Conservation (phyloP, 2,329 filamentous ascomycete genomes). For the Aspergillus sp. region DNA sequence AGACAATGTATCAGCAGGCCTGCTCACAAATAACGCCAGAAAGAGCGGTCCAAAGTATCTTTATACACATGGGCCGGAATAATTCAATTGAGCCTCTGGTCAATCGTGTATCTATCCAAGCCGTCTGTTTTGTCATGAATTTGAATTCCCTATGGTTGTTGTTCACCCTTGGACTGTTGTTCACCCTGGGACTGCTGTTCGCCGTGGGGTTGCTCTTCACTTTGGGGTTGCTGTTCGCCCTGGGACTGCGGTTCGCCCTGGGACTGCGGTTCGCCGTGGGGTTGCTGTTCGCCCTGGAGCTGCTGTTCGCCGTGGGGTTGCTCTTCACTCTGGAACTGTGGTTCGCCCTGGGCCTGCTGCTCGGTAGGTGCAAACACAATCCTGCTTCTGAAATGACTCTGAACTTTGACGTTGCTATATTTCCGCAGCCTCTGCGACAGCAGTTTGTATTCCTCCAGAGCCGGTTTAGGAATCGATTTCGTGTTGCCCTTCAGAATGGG, state of each 20-base stretch:
- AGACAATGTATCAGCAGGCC: not conserved
- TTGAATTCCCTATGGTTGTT: too few species aligned
- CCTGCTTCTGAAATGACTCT: constrained; percentile 11
- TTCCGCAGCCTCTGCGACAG: constrained; percentile 29
- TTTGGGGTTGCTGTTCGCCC: too few species aligned
- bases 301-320: too few species aligned
- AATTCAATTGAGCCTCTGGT: not conserved
- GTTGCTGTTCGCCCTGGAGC: too few species aligned
- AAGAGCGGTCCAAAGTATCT: not conserved
- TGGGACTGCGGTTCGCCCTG: too few species aligned
- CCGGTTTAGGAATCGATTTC: constrained; percentile 16
- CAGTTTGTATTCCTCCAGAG: constrained; percentile 23
- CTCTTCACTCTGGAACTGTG: too few species aligned
- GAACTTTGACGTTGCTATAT: constrained; percentile 28
- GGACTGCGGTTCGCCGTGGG: not conserved
- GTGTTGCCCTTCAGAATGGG: constrained; percentile 29
- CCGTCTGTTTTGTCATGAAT: too few species aligned
- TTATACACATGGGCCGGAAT: not conserved
- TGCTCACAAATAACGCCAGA: not conserved
- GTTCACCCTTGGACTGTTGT: too few species aligned
- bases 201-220: too few species aligned
- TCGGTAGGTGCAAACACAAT: constrained; percentile 23
- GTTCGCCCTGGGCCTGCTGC: constrained; percentile 13
- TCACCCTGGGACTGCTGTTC: too few species aligned
- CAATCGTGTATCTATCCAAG: too few species aligned